Base-by-base conservation (phyloP, 176 grass and related monocot species). In the Musa itinerans region DNA sequence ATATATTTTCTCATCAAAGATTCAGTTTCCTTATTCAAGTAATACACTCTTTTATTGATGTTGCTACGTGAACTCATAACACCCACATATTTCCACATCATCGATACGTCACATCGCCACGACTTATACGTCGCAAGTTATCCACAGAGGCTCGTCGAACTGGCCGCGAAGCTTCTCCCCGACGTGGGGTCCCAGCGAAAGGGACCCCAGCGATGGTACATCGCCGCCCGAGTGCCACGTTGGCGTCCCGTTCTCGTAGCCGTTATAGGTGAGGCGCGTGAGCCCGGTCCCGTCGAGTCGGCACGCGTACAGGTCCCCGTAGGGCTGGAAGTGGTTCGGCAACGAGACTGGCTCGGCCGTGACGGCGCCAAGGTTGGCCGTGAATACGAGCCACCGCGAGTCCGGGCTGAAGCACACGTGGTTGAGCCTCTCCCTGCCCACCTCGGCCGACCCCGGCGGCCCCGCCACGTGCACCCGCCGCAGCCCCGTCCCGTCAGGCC, bases 381-480 rank as follows among this genome's bases (percentile, higher is more conserved):
- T 89, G 89, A 97, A 97, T 27, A 97, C 61, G 22, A 97, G 85
- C 88, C 93, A 97, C 71, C 26, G 27, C 23, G 87, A 85, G 82
- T 90, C 83, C 51, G 87, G 83, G 78, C 93, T 93, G 81, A 97
- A 97, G 83, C 90, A 92, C 63, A 97, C 90, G 71, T 97, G 93
- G 83, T 97, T 93, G 79, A 97, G 85, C 80, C 93, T 76, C 78
- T 97, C 93, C 86, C 67, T 85, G 53, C 83, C 86, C 62, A 80
- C 77, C 66, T 90, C 83, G 11, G 51, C 19, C 52, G 86, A 81
- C 2, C 87, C 83, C 17, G 83, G 54, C 14, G 82, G 79, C 9
- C 87, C 89, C 7, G 80, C 85, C 73, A 93, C 90, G 73, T 90
- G 53, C 53, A 97, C 86, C 1, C 90, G 87, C 23, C 77, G 82